Percentiles rank a stretch among this genome's conserved stretches.
phyloP scores from a whole-genome alignment of 495 filamentous ascomycete species.

The Hyaloscypha bicolor region DNA sequence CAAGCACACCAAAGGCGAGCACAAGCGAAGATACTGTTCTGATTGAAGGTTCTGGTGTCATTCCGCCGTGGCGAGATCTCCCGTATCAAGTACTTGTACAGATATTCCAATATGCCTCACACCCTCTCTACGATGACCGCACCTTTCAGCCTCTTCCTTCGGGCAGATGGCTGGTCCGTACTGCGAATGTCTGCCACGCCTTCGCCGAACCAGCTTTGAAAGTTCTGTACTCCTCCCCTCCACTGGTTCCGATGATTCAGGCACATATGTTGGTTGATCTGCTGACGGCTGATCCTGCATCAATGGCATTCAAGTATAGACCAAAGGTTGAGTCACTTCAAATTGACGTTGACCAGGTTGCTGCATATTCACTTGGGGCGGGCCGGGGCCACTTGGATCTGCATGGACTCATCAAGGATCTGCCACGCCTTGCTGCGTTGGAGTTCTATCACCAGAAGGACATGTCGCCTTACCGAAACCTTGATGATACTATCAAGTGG shows the following conservation, averaged over 20 bases:
- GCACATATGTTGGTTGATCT: slow-evolving; percentile 42
- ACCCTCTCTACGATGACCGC: slow-evolving; percentile 58
- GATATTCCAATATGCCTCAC: slow-evolving; percentile 67
- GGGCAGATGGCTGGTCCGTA: slow-evolving; percentile 61
- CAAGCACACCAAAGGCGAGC: slow-evolving; percentile 7
- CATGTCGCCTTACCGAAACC: slow-evolving; percentile 54
- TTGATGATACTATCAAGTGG: slow-evolving; percentile 58
- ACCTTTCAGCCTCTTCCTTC: slow-evolving; percentile 39
- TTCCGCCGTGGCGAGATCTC: slow-evolving; percentile 68
- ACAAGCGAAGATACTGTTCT: neutral
- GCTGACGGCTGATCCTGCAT: slow-evolving; percentile 42
- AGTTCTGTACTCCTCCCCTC: slow-evolving; percentile 70
- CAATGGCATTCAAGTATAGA: slow-evolving; percentile 52
- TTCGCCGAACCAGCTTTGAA: slow-evolving; percentile 77
- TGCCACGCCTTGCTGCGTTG: slow-evolving; percentile 53
- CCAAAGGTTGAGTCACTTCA: slow-evolving; percentile 70
- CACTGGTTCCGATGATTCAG: slow-evolving; percentile 55
- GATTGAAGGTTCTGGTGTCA: slow-evolving; percentile 32
- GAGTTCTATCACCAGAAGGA: slow-evolving; percentile 58
- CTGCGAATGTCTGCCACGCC: slow-evolving; percentile 61
- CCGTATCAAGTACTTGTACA: slow-evolving; percentile 72
- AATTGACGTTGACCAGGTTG: slow-evolving; percentile 57
- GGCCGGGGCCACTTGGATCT: slow-evolving; percentile 46
- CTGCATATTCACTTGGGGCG: slow-evolving; percentile 33
- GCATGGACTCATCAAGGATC: slow-evolving; percentile 39